Evolutionary conservation across 768 basidiomycete genomes (phyloP).

Genomic region (Gloeostereum incarnatum): DNA sequence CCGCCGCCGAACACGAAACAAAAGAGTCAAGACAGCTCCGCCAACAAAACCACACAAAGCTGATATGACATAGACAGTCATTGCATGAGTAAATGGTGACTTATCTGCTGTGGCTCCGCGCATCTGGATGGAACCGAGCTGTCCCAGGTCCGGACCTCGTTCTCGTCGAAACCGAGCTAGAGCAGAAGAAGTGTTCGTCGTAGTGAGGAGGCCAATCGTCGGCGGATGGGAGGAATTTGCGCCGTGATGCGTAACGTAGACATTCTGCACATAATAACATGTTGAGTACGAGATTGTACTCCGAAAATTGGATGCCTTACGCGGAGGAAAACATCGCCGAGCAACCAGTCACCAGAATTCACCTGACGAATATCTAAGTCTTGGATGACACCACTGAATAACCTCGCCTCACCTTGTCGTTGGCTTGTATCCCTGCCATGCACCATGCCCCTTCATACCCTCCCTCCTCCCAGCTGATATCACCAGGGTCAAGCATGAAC

Average conservation of each 20-base stretch:
- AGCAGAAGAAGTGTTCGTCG: conserved; percentile 28
- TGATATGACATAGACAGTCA: conserved; percentile 4
- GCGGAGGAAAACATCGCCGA: conserved; percentile 50
- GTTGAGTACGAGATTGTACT: conserved; percentile 3
- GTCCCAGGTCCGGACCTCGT: conserved; percentile 30
- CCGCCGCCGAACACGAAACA: conserved; percentile 6
- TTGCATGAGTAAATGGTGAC: not conserved
- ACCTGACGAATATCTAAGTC: conserved; percentile 9
- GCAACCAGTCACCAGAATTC: conserved; percentile 48
- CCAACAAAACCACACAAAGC: conserved; percentile 10
- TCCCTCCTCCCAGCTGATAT: conserved; percentile 41
- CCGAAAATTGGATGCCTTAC: conserved; percentile 18
- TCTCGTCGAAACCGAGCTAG: conserved; percentile 26
- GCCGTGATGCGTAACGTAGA: conserved; percentile 40
- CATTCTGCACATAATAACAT: conserved; percentile 28
- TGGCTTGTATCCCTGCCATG: conserved; percentile 45
- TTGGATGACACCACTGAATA: conserved; percentile 1
- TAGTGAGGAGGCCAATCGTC: conserved; percentile 32
- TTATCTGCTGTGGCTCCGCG: conserved; percentile 1
- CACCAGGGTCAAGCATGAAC: conserved; percentile 40
- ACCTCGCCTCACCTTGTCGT: conserved; percentile 29
- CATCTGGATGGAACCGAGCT: conserved; percentile 3
- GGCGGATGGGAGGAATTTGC: conserved; percentile 28
- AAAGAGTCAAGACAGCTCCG: conserved; percentile 7
- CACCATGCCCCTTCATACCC: conserved; percentile 36